phyloP scores from a whole-genome alignment of 148 eudicot genomes.

The Camellia sinensis region DNA sequence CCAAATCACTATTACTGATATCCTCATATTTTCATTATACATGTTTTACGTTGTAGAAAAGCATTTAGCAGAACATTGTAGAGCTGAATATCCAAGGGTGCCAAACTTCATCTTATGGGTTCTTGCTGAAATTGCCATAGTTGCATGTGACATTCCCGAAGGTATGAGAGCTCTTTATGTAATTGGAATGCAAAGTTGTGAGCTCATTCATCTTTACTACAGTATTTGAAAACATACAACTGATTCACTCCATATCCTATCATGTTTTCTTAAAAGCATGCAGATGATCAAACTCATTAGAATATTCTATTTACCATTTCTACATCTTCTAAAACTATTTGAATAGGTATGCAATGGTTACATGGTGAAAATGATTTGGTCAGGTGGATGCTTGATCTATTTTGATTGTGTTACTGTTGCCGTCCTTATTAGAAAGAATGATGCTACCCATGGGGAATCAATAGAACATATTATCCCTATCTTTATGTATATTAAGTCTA shows the following conservation, averaged over 20 bases:
- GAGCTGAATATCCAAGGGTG: slow-evolving; percentile 72
- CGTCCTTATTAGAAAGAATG: neutral
- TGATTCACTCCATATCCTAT: neutral
- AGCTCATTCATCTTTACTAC: neutral
- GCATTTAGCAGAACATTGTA: slow-evolving; percentile 99
- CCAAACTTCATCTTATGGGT: slow-evolving; percentile 91
- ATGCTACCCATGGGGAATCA: neutral
- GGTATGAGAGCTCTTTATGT: slow-evolving; percentile 39
- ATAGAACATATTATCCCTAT: neutral
- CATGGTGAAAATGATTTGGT: slow-evolving; percentile 1
- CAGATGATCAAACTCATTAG: neutral
- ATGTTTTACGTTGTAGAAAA: slow-evolving; percentile 51
- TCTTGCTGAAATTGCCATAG: slow-evolving; percentile 87
- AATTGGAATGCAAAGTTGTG: neutral
- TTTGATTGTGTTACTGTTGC: neutral
- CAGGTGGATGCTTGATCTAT: slow-evolving; percentile 1
- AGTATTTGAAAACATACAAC: neutral
- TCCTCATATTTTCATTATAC: neutral
- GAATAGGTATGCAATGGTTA: neutral
- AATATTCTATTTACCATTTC: neutral
- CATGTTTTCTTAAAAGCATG: neutral
- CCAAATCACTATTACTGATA: neutral
- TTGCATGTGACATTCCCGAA: slow-evolving; percentile 99
- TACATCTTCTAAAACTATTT: neutral
- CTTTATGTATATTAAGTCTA: neutral